Conservation (phyloP, 495 filamentous ascomycete genomes). For the Xylaria flabelliformis region DNA sequence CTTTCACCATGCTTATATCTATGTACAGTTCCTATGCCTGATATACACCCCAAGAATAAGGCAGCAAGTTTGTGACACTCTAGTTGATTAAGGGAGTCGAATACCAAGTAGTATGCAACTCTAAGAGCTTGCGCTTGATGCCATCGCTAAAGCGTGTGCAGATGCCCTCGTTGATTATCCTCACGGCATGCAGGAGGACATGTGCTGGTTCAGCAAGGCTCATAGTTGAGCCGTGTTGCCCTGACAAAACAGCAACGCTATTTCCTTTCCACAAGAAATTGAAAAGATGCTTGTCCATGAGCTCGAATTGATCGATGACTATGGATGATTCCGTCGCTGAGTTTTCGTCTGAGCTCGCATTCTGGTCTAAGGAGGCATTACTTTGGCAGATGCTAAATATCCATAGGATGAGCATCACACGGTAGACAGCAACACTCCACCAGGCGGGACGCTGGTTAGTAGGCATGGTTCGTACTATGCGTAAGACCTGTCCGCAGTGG, state of each 20-base stretch:
- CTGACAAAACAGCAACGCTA: conserved; percentile 47
- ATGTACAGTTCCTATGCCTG: background rate
- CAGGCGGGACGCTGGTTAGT: conserved; percentile 54
- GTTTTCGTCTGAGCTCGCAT: conserved; percentile 42
- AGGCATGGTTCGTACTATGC: conserved; percentile 56
- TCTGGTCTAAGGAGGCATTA: conserved; percentile 18
- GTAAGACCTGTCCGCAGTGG: conserved; percentile 66
- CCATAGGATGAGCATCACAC: conserved; percentile 60
- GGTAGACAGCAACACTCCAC: conserved; percentile 62
- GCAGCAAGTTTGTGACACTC: background rate
- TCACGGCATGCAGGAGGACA: conserved; percentile 51
- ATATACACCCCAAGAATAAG: background rate
- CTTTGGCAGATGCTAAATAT: conserved; percentile 47
- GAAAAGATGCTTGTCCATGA: conserved; percentile 47
- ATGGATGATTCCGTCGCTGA: conserved; percentile 34
- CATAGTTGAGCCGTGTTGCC: conserved; percentile 37
- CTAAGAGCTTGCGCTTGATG: conserved; percentile 53
- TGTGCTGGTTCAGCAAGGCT: conserved; percentile 48
- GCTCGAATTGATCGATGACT: conserved; percentile 48
- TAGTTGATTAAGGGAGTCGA: background rate
- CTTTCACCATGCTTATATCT: background rate
- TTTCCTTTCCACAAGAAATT: conserved; percentile 47
- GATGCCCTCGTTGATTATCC: conserved; percentile 52
- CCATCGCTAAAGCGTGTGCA: conserved; percentile 53
- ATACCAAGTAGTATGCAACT: conserved; percentile 30